phyloP scores from a whole-genome alignment of 1,284 basidiomycete genomes.

The Irpex sp. region DNA sequence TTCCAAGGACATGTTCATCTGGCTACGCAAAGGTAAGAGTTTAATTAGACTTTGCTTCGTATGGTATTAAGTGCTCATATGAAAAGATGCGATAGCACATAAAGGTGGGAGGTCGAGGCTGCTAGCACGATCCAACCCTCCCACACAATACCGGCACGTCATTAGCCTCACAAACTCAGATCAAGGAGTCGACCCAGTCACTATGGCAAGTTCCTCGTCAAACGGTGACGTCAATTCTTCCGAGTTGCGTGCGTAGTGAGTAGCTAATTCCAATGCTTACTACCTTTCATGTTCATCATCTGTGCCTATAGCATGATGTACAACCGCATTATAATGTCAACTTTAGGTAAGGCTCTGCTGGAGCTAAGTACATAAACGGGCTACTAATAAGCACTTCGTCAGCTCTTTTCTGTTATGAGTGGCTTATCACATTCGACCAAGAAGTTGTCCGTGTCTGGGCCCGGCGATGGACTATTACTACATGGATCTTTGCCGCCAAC shows the following conservation, averaged over 20 bases:
- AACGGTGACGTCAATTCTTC: background rate
- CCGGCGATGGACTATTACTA: background rate
- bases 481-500: background rate
- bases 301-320: background rate
- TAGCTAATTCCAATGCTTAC: background rate
- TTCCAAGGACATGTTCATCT: background rate
- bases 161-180: background rate
- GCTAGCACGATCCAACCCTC: background rate
- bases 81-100: background rate
- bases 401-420: background rate
- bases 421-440: background rate
- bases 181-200: background rate
- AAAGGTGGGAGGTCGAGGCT: background rate
- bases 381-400: background rate
- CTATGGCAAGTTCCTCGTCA: background rate
- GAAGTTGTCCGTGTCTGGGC: background rate
- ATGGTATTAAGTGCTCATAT: background rate
- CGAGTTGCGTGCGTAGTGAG: background rate
- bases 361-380: background rate
- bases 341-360: background rate
- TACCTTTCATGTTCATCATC: background rate
- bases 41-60: background rate
- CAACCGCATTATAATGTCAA: background rate
- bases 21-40: background rate
- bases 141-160: background rate